phyloP scores from a whole-genome alignment of 2,329 filamentous ascomycete genomes.

The Pseudocercospora pini-densiflorae region DNA sequence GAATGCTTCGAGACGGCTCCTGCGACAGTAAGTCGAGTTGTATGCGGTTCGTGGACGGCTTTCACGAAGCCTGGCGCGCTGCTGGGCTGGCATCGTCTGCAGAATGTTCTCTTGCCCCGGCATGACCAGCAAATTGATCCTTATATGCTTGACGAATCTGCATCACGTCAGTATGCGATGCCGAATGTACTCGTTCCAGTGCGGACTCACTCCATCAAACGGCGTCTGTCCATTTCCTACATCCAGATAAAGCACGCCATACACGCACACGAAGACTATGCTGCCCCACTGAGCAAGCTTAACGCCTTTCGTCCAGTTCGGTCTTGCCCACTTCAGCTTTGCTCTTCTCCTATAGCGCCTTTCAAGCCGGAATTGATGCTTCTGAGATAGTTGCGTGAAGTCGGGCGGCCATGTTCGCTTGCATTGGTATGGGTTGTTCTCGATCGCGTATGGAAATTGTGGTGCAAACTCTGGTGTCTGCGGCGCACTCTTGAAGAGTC shows the following conservation, averaged over 20 bases:
- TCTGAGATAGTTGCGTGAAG: slow-evolving; percentile 69
- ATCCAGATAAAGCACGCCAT: slow-evolving; percentile 67
- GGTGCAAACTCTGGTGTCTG: slow-evolving; percentile 25
- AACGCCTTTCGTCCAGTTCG: slow-evolving; percentile 67
- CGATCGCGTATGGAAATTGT: slow-evolving; percentile 43
- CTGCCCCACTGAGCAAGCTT: slow-evolving; percentile 68
- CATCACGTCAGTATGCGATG: neutral
- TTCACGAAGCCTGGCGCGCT: slow-evolving; percentile 19
- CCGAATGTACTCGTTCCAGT: slow-evolving; percentile 69
- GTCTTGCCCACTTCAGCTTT: slow-evolving; percentile 64
- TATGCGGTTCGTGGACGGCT: neutral
- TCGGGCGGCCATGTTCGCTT: slow-evolving; percentile 81
- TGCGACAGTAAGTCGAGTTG: neutral
- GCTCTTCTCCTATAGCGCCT: slow-evolving; percentile 76
- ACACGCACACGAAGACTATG: slow-evolving; percentile 60
- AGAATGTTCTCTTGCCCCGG: neutral
- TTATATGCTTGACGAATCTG: slow-evolving; percentile 20
- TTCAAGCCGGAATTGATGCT: slow-evolving; percentile 78
- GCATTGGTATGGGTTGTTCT: slow-evolving; percentile 64
- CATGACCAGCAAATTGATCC: slow-evolving; percentile 11
- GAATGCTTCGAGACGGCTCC: neutral
- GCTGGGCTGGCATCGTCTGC: slow-evolving; percentile 14
- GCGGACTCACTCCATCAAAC: slow-evolving; percentile 64
- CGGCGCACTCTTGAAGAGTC: slow-evolving; percentile 32
- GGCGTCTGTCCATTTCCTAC: slow-evolving; percentile 47